Evolutionary conservation across 1,139 yeast species (phyloP), one percentile per base, ranked within the genome.

Genomic region (Blastobotrys petasosporus): DNA sequence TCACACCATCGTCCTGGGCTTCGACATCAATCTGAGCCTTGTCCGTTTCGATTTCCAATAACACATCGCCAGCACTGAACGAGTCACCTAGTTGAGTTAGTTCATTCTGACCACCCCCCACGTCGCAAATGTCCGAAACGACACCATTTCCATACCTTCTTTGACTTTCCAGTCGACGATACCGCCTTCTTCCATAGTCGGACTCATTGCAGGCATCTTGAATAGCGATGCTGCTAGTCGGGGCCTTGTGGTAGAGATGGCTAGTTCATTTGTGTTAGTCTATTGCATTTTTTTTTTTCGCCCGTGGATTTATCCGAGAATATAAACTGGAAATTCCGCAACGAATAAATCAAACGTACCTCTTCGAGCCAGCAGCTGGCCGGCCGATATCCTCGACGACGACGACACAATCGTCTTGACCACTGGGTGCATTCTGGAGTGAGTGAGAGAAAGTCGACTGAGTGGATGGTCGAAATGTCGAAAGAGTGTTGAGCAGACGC

Each of bases 181-280:
- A n/a, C 96, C 96, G 39, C 98, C 98, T 62, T 82, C 88, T 28
- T 92, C 87, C 98, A 92, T 92, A 16, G 98, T 92, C 35, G 98
- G 98, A 6, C 97, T 88, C 97, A 92, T 86, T 25, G 98, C 97
- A 3, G 98, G 98, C 97, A 92, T 92, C 47, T 73, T 79, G 67
- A 85, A 86, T 47, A 81, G 71, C 32, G 78, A 66, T 2, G 86
- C 90, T 20, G 58, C 68, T 30, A 49, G 39, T 32, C 33, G 11
- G 8, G 34, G 29, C 35, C 42, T 20, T 4, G 47, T 39, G 2
- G 44, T 32, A 8, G 36, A 28, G 7, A 44, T 20, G 2, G 38
- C 47, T 44, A 32, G n/a, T 8, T n/a, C 8, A 13, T 32, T 4
- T 17, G 16, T 8, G 38, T 37, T 41, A 36, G 39, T 28, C n/a